phyloP scores from a whole-genome alignment of 73 alveolate genomes.

The Durusdinium trenchii region DNA sequence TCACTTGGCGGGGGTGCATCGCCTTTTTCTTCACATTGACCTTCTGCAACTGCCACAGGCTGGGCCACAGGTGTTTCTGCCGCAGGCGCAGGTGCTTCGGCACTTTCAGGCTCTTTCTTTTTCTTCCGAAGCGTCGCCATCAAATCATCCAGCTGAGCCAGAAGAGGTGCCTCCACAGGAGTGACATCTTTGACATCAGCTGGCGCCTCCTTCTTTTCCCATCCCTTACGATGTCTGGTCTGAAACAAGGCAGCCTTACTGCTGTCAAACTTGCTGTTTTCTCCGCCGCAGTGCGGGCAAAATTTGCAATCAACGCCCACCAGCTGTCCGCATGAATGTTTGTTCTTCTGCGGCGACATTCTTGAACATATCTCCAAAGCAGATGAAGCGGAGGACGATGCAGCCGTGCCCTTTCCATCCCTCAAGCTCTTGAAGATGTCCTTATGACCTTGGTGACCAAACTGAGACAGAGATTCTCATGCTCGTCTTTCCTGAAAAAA shows the following conservation, averaged over 20 bases:
- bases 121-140: not conserved
- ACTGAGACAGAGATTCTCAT: too few relatives aligned
- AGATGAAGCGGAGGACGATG: not conserved
- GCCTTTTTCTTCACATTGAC: not conserved
- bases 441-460: too few relatives aligned
- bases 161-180: not conserved
- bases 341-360: not conserved
- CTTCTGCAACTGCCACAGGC: not conserved
- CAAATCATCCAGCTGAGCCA: not conserved
- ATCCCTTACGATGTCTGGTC: not conserved
- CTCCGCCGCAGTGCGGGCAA: not conserved
- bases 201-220: not conserved
- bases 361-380: not conserved
- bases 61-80: not conserved
- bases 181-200: not conserved
- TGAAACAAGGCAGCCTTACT: not conserved
- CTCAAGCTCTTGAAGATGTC: not conserved
- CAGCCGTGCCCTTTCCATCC: not conserved
- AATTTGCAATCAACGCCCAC: not conserved
- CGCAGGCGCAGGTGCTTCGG: not conserved
- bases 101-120: not conserved
- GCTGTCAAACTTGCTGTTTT: not conserved
- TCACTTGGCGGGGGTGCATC: not conserved
- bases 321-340: not conserved
- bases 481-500: too few relatives aligned